Evolutionary conservation across 2,329 filamentous ascomycete species (phyloP), one percentile per base, ranked within the genome.

Genomic region (Pseudocercospora cruenta): DNA sequence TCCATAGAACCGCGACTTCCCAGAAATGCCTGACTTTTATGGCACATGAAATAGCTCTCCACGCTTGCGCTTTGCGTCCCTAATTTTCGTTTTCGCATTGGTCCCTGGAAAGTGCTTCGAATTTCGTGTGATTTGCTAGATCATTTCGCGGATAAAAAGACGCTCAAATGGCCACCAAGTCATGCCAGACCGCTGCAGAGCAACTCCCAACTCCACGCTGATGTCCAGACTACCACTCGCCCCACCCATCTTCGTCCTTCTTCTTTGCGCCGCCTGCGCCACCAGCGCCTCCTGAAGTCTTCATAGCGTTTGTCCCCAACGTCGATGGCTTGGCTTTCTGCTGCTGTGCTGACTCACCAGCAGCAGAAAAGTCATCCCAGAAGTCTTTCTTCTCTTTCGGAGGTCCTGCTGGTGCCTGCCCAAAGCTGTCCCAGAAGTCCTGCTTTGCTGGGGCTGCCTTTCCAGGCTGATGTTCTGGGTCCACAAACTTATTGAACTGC

Each of bases 371-470:
- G 58, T 81, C 80, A 69, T 84, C 80, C 82, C 83, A 84, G 66
- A 84, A 84, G 65, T 81, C 81, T 71, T 80, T 90, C 86, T 83
- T 83, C 51, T 84, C 82, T 57, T 77, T 78, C 5, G 76, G 71
- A 5, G 81, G 82, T 0, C 82, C 82, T 28, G 76, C 75, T 0
- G 88, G 90, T 26, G 90, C 79, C 28, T 86, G 87, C 0, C 93
- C 90, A 79, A 98, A 97, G 72, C 91, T 90, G 77, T 97, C 94
- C 94, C 94, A 97, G 80, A 97, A 97, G 71, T 91, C 90, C 77
- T 90, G 90, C 79, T 90, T 91, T 67, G 89, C 87, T 7, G 86
- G 86, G 78, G 90, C 85, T 83, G 77, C 75, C 28, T 76, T 74
- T n/a, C 53, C 65, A 24, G 57, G 47, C 22, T 61, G 63, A 21